Evolutionary conservation across 2,329 filamentous ascomycete species (phyloP), one percentile per base, ranked within the genome.

Genomic region (Colletotrichum filicis): DNA sequence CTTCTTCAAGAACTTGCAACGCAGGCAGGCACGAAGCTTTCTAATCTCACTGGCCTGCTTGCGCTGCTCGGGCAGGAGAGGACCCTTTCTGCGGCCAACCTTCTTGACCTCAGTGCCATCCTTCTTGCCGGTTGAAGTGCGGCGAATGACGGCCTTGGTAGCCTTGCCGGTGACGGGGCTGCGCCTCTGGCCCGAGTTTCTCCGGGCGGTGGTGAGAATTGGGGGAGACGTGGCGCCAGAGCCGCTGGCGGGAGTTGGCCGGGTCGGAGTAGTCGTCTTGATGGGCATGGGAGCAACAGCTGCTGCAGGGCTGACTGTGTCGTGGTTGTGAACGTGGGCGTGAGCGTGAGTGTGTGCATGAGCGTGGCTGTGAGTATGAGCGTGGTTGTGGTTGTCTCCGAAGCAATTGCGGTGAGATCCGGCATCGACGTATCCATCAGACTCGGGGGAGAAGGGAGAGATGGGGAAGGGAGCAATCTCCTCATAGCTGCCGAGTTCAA

Each of bases 1-100:
- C 90, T 98, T 98, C 90, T 98, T 98, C 82, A 98, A 88, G 87
- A 98, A 98, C 86, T 98, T 98, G 90, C 96, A 98, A 76, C 96
- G 92, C 78, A 98, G 87, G 83, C 96, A 98, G 60, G 96, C 96
- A 80, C 96, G 91, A 78, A 98, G 87, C 85, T 98, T 98, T 82
- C 96, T 92, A 81, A 98, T 98, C 84, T 98, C 96, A 79, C 95
- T 97, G 30, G 96, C 96, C 84, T 98, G 96, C 85, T 98, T 97
- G 77, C 96, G 91, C 87, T 98, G 96, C 83, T 98, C 96, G 12
- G 95, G 95, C 79, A 95, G 89, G 77, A 98, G 90, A 72, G 96
- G 96, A 46, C 96, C 96, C 82, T 94, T 94, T 84, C 96, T 91
- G 80, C 95, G 92, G 61, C 96, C 96, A 74, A 98, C 94, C 83